These are phyloP conservation scores for Royoungia palumana DNA, from an alignment of 768 basidiomycete genomes.

Conservation along the genomic window DNA sequence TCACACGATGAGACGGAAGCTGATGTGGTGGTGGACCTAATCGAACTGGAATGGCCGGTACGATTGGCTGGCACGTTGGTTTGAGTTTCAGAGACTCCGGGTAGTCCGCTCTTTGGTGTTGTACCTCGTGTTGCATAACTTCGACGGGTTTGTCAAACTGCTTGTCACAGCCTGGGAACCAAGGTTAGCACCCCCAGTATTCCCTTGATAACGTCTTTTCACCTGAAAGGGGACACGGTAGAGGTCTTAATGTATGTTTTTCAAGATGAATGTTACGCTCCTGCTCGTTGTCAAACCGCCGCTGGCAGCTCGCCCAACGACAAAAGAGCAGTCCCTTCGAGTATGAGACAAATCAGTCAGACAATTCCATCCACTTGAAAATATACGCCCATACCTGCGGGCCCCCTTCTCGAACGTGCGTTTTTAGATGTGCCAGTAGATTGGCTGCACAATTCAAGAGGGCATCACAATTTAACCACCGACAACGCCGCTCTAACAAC, in stretches of 20 bases:
- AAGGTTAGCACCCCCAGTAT: conserved; percentile 5
- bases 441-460: conserved; percentile 51
- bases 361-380: background rate
- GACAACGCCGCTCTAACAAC: conserved; percentile 47
- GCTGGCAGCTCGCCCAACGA: conserved; percentile 57
- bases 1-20: conserved; percentile 51
- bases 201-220: conserved; percentile 4
- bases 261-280: conserved; percentile 48
- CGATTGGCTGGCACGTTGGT: conserved; percentile 33
- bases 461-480: conserved; percentile 57
- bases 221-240: conserved; percentile 44
- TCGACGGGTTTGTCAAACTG: conserved; percentile 45
- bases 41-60: conserved; percentile 30
- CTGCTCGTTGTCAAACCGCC: conserved; percentile 35
- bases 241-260: conserved; percentile 39
- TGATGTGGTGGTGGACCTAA: conserved; percentile 39
- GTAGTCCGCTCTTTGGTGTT: conserved; percentile 28
- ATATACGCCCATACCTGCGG: conserved; percentile 24
- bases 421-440: conserved; percentile 48
- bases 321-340: conserved; percentile 43
- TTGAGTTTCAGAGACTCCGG: conserved; percentile 16
- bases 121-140: conserved; percentile 48
- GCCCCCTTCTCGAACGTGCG: conserved; percentile 33
- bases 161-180: conserved; percentile 49
- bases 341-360: conserved; percentile 7